Evolutionary conservation across 345 rosid species (phyloP).

Genomic region (Mercurialis annua): DNA sequence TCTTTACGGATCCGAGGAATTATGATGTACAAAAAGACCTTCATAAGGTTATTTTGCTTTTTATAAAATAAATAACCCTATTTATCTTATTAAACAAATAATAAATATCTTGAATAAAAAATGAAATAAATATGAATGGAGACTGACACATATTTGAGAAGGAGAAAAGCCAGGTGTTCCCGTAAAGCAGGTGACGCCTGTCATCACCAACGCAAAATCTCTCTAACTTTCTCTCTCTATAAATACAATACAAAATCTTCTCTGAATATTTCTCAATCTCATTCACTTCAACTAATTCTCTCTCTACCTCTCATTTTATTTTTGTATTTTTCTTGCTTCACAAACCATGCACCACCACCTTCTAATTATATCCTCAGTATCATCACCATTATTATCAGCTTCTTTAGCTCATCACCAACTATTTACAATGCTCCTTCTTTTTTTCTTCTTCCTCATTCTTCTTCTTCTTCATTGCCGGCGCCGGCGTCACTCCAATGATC

Average conservation of each 20-base stretch:
- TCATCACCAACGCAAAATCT: not conserved
- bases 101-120: no score
- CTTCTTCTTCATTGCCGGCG: conserved; percentile 39
- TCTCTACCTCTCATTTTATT: not conserved
- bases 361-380: not conserved
- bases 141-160: not conserved
- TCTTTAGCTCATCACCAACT: conserved; percentile 11
- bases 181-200: conserved; percentile 33
- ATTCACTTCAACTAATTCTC: no score
- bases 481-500: conserved; percentile 37
- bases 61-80: no score
- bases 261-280: not conserved
- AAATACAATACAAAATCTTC: not conserved
- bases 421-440: conserved; percentile 13
- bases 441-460: conserved; percentile 14
- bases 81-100: no score
- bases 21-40: no score
- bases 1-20: no score
- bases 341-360: conserved; percentile 53
- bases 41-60: no score
- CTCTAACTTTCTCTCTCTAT: conserved; percentile 1
- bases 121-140: not conserved
- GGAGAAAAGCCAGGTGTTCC: conserved; percentile 26
- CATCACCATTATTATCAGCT: not conserved
- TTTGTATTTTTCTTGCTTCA: not conserved